Evolutionary conservation across 2,329 filamentous ascomycete species (phyloP), one percentile per base, ranked within the genome.

Genomic region (Dryadomyces quercus-mongolicae): DNA sequence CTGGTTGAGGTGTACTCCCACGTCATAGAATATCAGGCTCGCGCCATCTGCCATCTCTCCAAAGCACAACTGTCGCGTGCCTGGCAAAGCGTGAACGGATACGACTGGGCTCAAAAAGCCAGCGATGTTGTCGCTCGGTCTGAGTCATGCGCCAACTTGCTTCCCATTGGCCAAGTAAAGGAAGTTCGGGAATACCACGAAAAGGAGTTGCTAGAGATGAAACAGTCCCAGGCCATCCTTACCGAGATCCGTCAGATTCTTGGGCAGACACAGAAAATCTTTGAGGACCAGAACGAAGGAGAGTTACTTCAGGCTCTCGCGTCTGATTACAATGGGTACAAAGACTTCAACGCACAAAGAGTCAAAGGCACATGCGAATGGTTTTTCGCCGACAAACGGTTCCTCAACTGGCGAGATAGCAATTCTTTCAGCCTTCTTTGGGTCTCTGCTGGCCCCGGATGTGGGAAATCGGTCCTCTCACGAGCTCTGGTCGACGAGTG

Each of bases 381-480:
- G 48, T 49, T 49, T 34, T 49, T 49, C 7, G 21, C 13, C 2
- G 31, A 49, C 34, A 6, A 10, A 8, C 15, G 18, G 16, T 49
- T 49, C 15, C 48, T 13, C 48, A 13, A 16, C 5, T 49, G 48
- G 48, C 48, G 48, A 18, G 46, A 49, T 5, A n/a, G 5, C 2
- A 3, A 34, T 7, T 34, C 16, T 13, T 49, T 25, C 15, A 34
- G 46, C 10, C 22, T 49, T 25, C 46, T 71, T 56, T 70, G 69
- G 52, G 71, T 73, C 57, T 51, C 16, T 62, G 62, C 55, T 9
- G 62, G 61, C 10, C 66, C 65, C 6, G 65, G 66, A 1, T 67
- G 64, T 54, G 66, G 67, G 3, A 69, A 69, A 54, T 70, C 67
- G 0, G 64, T 67, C 20, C 55, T 67, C 4, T 58, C 64, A 10